Conservation (phyloP, 371 early-diverging fungal species). For the Umbelopsis sp. region DNA sequence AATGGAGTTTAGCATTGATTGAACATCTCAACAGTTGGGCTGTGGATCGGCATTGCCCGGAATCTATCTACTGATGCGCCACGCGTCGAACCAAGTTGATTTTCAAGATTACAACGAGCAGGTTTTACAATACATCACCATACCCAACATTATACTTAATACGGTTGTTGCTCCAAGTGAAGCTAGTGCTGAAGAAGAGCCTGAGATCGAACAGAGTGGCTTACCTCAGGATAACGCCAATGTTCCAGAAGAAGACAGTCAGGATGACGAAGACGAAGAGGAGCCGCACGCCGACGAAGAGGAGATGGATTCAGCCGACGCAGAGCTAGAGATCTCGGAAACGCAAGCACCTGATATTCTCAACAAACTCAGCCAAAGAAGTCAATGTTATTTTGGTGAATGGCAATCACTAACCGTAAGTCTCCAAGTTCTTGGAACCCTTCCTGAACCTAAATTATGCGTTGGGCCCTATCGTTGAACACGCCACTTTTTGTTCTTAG, state of each 20-base stretch:
- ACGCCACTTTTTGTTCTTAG: constrained; percentile 15
- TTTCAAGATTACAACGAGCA: constrained; percentile 93
- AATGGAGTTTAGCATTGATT: neutral
- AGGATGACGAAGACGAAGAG: constrained; percentile 58
- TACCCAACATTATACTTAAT: constrained; percentile 90
- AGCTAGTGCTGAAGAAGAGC: constrained; percentile 31
- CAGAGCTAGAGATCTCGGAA: constrained; percentile 51
- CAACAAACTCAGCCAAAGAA: constrained; percentile 43
- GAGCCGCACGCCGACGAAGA: constrained; percentile 50
- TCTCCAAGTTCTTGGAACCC: too few relatives aligned
- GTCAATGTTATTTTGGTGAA: constrained; percentile 71
- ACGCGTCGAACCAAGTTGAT: constrained; percentile 65
- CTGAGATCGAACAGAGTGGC: constrained; percentile 25
- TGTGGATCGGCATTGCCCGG: constrained; percentile 92
- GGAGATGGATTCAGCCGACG: constrained; percentile 48
- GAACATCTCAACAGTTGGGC: constrained; percentile 65
- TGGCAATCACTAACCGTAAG: constrained; percentile 64
- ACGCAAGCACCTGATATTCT: constrained; percentile 45
- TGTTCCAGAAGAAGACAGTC: constrained; percentile 22
- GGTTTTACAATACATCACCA: constrained; percentile 83
- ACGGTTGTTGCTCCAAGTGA: constrained; percentile 47
- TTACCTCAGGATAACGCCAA: neutral
- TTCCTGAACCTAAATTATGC: too few relatives aligned
- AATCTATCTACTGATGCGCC: constrained; percentile 66
- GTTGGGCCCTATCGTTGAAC: neutral